These are phyloP conservation scores for Rosa lucieae DNA, from an alignment of 306 rosid species.

Conservation along the genomic window DNA sequence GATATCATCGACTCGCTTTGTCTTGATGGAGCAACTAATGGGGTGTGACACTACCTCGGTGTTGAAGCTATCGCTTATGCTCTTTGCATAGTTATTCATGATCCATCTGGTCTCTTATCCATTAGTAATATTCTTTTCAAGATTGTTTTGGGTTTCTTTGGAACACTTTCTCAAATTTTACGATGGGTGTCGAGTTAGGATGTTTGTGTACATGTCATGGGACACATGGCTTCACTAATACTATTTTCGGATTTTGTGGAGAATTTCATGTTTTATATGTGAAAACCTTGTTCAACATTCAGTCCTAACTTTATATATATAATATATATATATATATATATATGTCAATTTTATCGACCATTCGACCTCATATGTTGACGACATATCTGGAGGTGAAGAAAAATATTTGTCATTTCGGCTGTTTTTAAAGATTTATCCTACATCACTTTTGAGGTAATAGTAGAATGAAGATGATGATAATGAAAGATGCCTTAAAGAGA, in stretches of 20 bases:
- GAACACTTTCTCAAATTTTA: neutral
- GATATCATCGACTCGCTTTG: neutral
- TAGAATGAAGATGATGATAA: no score
- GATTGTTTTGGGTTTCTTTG: neutral
- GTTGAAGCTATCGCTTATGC: constrained; percentile 2
- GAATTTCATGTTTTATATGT: neutral
- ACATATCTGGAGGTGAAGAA: no score
- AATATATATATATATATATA: no score
- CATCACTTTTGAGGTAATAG: no score
- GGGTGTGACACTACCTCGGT: neutral
- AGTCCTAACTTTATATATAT: no score
- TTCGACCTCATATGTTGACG: no score
- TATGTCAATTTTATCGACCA: no score
- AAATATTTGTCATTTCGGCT: no score
- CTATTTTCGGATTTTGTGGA: neutral
- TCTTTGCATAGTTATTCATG: neutral
- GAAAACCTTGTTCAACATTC: neutral
- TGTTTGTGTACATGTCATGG: neutral
- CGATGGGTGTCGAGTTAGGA: neutral
- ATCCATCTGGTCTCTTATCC: neutral
- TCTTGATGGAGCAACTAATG: neutral
- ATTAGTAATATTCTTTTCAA: neutral
- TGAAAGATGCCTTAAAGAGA: no score
- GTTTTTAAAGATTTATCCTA: no score
- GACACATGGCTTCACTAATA: neutral